Percentiles rank a stretch among this genome's conserved stretches.
These are phyloP conservation scores for Alternaria consortialis DNA, from an alignment of 2,329 filamentous ascomycete species.

Conservation along the genomic window DNA sequence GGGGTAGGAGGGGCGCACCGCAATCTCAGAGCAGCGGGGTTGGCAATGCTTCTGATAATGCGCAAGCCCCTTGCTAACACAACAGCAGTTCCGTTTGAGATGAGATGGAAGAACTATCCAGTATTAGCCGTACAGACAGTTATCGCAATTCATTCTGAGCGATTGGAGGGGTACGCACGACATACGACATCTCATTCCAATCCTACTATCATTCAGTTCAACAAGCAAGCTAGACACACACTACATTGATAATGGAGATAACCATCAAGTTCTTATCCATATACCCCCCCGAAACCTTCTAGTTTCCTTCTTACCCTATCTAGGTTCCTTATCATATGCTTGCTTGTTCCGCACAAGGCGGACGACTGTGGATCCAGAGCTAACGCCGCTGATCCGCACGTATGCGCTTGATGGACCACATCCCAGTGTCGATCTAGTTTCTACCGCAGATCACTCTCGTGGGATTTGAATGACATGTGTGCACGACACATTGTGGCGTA, in stretches of 20 bases:
- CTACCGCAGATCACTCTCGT: not conserved
- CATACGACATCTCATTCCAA: not conserved
- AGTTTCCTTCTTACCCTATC: not conserved
- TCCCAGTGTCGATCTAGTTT: not conserved
- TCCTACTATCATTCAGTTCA: not conserved
- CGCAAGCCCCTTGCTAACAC: conserved; percentile 11
- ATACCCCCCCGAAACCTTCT: not conserved
- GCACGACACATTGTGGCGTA: not conserved
- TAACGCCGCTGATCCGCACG: not conserved
- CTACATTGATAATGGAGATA: not conserved
- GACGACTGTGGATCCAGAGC: not conserved
- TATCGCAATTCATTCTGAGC: not conserved
- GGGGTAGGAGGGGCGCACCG: conserved; percentile 43
- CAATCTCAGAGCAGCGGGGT: conserved; percentile 14
- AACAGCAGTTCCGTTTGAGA: conserved; percentile 6
- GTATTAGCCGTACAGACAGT: not conserved
- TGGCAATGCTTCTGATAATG: conserved; percentile 9
- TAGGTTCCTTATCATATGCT: conserved; percentile 3
- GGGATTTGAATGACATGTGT: not conserved
- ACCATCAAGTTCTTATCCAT: not conserved
- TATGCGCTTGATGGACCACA: not conserved
- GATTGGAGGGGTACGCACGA: not conserved
- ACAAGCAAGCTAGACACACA: not conserved
- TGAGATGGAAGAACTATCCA: not conserved
- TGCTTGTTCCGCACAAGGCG: conserved; percentile 8